A percentile compares a stretch with the other conserved stretches of the same genome.
Conservation (phyloP, 805 yeast genomes). For the Kodamaea sagamina region DNA sequence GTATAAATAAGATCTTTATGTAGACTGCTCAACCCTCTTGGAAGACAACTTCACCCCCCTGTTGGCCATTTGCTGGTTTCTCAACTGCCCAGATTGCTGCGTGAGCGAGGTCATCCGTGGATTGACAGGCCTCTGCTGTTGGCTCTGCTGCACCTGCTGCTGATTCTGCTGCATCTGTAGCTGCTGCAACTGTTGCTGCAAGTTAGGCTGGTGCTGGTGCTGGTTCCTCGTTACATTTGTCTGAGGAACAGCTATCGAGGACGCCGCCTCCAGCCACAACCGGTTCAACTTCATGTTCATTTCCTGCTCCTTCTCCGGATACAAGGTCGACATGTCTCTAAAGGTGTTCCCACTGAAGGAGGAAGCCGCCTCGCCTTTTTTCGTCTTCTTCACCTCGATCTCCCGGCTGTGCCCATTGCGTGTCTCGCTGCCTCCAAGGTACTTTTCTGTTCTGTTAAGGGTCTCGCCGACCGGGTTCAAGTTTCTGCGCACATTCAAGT, state of each 20-base stretch:
- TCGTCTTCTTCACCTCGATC: constrained; percentile 27
- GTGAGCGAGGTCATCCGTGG: constrained; percentile 25
- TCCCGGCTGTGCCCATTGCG: constrained; percentile 17
- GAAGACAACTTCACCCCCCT: constrained; percentile 38
- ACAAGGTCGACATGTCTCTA: constrained; percentile 35
- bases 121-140: constrained; percentile 22
- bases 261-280: constrained; percentile 44
- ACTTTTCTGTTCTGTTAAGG: constrained; percentile 49
- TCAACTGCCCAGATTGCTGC: constrained; percentile 18
- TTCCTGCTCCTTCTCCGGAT: constrained; percentile 35
- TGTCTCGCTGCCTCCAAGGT: constrained; percentile 12
- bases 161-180: constrained; percentile 14
- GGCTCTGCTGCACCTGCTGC: constrained; percentile 14
- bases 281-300: constrained; percentile 26
- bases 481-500: constrained; percentile 65
- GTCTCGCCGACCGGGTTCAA: constrained; percentile 70
- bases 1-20: neutral
- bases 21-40: constrained; percentile 11
- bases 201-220: constrained; percentile 7
- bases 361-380: constrained; percentile 14
- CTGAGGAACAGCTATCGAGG: constrained; percentile 17
- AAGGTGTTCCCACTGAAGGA: constrained; percentile 30
- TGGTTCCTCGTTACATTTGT: constrained; percentile 12
- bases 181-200: constrained; percentile 14
- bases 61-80: constrained; percentile 30